Conservation (phyloP, 192 early-diverging fungal genomes). For the Coemansia sp. region DNA sequence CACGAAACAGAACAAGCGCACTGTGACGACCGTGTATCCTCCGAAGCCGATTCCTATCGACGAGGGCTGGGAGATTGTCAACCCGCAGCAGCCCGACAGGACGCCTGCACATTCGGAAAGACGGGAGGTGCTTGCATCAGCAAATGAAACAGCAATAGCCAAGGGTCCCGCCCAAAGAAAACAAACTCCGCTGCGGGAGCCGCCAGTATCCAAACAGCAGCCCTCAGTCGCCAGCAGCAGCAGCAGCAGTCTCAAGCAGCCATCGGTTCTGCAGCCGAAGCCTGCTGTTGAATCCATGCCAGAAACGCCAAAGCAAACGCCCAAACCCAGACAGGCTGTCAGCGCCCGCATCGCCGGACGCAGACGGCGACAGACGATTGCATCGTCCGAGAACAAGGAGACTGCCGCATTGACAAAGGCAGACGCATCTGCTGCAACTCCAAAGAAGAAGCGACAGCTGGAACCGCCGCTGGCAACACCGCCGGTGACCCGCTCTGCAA, state of each 20-base stretch:
- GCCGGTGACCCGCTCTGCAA: slow-evolving; percentile 24
- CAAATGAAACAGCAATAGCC: slow-evolving; percentile 3
- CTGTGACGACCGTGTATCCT: slow-evolving; percentile 17
- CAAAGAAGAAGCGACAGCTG: slow-evolving; percentile 1
- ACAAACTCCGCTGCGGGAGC: not conserved
- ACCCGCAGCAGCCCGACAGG: slow-evolving; percentile 12
- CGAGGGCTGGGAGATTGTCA: slow-evolving; percentile 37
- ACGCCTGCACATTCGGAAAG: not conserved
- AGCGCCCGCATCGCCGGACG: not conserved
- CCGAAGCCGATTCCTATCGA: slow-evolving; percentile 45
- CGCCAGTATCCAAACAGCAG: not conserved
- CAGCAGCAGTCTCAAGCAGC: not conserved
- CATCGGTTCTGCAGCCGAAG: not conserved
- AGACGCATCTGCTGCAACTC: not conserved
- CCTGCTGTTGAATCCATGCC: not conserved
- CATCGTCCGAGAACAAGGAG: not conserved
- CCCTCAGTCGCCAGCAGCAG: not conserved
- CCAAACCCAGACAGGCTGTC: not conserved
- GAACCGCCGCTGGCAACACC: slow-evolving; percentile 11
- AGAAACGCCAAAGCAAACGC: not conserved
- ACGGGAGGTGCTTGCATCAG: not conserved
- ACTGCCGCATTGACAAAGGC: not conserved
- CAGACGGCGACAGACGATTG: slow-evolving; percentile 1
- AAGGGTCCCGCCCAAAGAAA: not conserved
- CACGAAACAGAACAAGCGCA: not conserved